These are phyloP conservation scores for Aristolochia californica DNA, from an alignment of 164 flowering plant genomes.

Conservation along the genomic window DNA sequence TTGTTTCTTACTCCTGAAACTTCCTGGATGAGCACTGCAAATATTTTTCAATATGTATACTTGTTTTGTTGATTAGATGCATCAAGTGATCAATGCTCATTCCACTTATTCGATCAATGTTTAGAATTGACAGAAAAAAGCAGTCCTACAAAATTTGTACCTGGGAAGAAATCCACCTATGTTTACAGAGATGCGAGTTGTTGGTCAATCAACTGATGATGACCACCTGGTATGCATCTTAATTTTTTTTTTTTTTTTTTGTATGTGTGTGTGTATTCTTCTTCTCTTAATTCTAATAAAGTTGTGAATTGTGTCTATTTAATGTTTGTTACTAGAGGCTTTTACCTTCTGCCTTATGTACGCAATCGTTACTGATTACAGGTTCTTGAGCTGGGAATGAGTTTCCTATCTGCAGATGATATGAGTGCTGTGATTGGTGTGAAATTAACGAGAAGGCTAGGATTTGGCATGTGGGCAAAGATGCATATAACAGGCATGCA, in stretches of 20 bases:
- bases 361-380: constrained; percentile 18
- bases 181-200: constrained; percentile 77
- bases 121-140: constrained; percentile 44
- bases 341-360: no score
- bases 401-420: constrained; percentile 90
- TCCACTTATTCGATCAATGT: not conserved
- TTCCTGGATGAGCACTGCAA: no score
- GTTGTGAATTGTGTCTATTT: no score
- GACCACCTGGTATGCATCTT: constrained; percentile 71
- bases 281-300: not conserved
- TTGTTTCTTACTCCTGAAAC: no score
- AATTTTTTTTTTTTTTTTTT: no score
- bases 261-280: not conserved
- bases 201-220: constrained; percentile 51
- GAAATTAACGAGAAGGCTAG: constrained; percentile 70
- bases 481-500: constrained; percentile 91
- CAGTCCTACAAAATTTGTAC: constrained; percentile 60
- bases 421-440: constrained; percentile 85
- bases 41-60: no score
- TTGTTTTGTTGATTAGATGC: no score
- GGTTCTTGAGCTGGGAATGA: constrained; percentile 93
- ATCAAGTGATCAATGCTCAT: no score
- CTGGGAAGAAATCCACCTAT: constrained; percentile 85
- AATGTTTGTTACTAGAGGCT: no score
- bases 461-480: constrained; percentile 88